Evolutionary conservation across 2,329 filamentous ascomycete species (phyloP).

Genomic region (Sclerotinia nivalis): DNA sequence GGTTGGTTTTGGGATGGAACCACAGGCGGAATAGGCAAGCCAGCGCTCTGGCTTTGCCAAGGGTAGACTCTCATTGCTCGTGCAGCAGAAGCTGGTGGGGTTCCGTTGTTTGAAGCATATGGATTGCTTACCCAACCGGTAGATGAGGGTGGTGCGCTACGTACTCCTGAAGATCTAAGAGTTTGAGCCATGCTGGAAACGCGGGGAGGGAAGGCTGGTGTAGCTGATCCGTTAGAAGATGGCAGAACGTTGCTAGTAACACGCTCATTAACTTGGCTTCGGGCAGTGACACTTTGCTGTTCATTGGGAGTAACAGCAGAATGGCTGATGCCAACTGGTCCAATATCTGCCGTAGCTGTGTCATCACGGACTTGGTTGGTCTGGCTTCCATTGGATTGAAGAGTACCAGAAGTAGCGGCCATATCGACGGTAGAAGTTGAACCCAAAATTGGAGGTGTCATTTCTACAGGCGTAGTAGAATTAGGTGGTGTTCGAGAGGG

Average conservation of each 20-base stretch:
- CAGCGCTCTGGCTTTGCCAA: background rate
- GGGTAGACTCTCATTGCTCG: background rate
- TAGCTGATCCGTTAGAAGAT: background rate
- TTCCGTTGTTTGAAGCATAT: background rate
- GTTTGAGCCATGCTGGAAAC: background rate
- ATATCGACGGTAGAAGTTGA: background rate
- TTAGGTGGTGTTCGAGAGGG: background rate
- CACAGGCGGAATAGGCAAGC: background rate
- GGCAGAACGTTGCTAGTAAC: background rate
- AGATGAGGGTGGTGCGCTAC: background rate
- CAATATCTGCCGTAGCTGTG: background rate
- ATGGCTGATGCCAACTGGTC: background rate
- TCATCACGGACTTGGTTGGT: background rate
- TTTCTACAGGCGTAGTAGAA: background rate
- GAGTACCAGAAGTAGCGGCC: too few species aligned
- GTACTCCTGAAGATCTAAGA: background rate
- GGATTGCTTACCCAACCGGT: background rate
- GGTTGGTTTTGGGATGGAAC: background rate
- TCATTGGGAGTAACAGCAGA: background rate
- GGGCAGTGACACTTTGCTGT: background rate
- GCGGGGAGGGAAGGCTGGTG: background rate
- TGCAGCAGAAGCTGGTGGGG: background rate
- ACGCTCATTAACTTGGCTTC: background rate
- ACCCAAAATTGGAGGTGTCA: background rate
- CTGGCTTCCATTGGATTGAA: background rate